Evolutionary conservation across 192 early-diverging fungal species (phyloP).

Genomic region (Linnemannia hyalina): DNA sequence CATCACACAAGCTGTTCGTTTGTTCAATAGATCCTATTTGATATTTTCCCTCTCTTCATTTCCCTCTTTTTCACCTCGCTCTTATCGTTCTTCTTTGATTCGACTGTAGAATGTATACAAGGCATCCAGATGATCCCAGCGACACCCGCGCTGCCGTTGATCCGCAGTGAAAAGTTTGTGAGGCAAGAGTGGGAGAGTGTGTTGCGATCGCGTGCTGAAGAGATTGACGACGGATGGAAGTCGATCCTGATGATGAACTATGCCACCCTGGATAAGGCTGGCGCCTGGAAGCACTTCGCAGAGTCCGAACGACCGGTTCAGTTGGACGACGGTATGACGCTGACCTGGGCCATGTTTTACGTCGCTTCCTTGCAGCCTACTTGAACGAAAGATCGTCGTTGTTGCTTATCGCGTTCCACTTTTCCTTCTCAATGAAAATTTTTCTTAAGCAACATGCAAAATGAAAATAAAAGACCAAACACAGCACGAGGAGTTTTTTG

Average conservation of each 20-base stretch:
- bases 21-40: not conserved
- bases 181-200: constrained; percentile 41
- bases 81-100: not conserved
- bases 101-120: constrained; percentile 49
- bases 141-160: constrained; percentile 36
- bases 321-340: constrained; percentile 53
- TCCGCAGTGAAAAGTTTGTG: constrained; percentile 43
- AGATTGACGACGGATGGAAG: constrained; percentile 46
- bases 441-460: not conserved
- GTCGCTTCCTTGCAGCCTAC: constrained; percentile 26
- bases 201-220: not conserved
- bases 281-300: constrained; percentile 40
- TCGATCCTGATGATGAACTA: constrained; percentile 56
- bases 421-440: not conserved
- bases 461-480: not conserved
- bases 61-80: not conserved
- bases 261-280: constrained; percentile 30
- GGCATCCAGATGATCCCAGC: constrained; percentile 57
- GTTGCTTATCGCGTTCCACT: not conserved
- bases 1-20: not conserved
- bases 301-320: constrained; percentile 9
- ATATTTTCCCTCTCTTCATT: not conserved
- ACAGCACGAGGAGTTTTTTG: not conserved
- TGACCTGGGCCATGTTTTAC: constrained; percentile 55
- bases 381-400: not conserved